Conservation (phyloP, 768 basidiomycete genomes). For the Fibroporia radiculosa region DNA sequence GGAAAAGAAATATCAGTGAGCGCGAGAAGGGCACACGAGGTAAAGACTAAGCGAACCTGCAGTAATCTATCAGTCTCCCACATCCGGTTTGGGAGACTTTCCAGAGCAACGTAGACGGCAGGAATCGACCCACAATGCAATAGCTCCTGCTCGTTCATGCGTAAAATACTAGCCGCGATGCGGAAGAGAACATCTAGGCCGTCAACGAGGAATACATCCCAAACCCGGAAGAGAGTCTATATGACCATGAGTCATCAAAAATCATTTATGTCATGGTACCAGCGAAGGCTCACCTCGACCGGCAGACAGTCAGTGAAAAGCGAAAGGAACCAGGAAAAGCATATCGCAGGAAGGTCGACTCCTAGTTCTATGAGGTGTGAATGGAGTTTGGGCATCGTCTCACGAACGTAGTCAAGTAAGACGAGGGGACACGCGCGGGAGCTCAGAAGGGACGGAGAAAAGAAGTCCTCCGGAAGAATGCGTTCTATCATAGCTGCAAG, state of each 20-base stretch:
- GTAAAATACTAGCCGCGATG: slow-evolving; percentile 82
- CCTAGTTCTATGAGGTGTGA: slow-evolving; percentile 71
- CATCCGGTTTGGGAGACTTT: slow-evolving; percentile 85
- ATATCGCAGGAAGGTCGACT: slow-evolving; percentile 88
- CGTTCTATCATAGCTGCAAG: slow-evolving; percentile 83
- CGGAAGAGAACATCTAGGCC: slow-evolving; percentile 89
- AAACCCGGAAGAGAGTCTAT: slow-evolving; percentile 89
- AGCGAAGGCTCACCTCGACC: slow-evolving; percentile 59
- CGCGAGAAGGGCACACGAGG: neutral
- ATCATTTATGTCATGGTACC: neutral
- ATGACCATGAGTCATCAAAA: neutral
- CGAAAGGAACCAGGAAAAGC: slow-evolving; percentile 97
- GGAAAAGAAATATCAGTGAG: neutral
- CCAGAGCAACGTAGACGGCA: slow-evolving; percentile 82
- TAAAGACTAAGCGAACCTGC: slow-evolving; percentile 46
- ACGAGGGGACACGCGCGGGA: slow-evolving; percentile 93
- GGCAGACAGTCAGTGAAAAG: slow-evolving; percentile 95
- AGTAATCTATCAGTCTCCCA: slow-evolving; percentile 91
- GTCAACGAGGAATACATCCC: slow-evolving; percentile 94
- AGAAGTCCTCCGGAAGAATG: slow-evolving; percentile 88
- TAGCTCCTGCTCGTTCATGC: slow-evolving; percentile 77
- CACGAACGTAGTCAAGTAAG: slow-evolving; percentile 79
- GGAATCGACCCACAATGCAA: slow-evolving; percentile 79
- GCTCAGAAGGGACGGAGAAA: slow-evolving; percentile 84
- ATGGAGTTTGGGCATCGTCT: slow-evolving; percentile 66